These are phyloP conservation scores for Spergularia marina DNA, from an alignment of 148 eudicot genomes.

Conservation along the genomic window DNA sequence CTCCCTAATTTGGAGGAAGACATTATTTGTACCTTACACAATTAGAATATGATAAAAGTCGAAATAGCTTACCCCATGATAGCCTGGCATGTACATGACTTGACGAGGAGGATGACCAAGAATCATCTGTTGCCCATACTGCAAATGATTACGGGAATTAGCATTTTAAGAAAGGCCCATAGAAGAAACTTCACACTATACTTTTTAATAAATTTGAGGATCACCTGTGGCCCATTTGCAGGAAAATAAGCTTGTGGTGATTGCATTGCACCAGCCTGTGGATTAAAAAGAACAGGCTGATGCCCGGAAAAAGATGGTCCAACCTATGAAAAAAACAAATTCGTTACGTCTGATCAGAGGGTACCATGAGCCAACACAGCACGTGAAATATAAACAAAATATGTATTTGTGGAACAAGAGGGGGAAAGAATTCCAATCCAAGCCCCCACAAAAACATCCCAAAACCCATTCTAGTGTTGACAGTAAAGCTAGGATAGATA, in stretches of 20 bases:
- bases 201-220: not conserved
- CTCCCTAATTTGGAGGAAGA: too few species aligned
- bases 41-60: not conserved
- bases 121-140: conserved; percentile 95
- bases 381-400: not conserved
- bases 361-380: not conserved
- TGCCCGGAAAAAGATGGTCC: conserved; percentile 68
- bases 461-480: too few species aligned
- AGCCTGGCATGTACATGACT: conserved; percentile 83
- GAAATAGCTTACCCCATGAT: conserved; percentile 65
- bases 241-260: conserved; percentile 73
- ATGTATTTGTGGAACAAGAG: too few species aligned
- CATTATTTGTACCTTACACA: not conserved
- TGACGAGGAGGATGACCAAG: conserved; percentile 83
- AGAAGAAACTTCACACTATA: not conserved
- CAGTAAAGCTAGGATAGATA: too few species aligned
- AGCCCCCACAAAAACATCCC: too few species aligned
- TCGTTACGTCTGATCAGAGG: conserved; percentile 1
- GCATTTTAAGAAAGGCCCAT: not conserved
- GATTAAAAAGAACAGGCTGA: conserved; percentile 75
- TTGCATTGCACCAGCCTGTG: conserved; percentile 67
- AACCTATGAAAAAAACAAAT: conserved; percentile 39
- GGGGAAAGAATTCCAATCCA: too few species aligned
- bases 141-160: conserved; percentile 24
- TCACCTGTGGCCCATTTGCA: conserved; percentile 83